These are phyloP conservation scores for Citrullus mucosospermus DNA, from an alignment of 306 rosid genomes.

Conservation along the genomic window DNA sequence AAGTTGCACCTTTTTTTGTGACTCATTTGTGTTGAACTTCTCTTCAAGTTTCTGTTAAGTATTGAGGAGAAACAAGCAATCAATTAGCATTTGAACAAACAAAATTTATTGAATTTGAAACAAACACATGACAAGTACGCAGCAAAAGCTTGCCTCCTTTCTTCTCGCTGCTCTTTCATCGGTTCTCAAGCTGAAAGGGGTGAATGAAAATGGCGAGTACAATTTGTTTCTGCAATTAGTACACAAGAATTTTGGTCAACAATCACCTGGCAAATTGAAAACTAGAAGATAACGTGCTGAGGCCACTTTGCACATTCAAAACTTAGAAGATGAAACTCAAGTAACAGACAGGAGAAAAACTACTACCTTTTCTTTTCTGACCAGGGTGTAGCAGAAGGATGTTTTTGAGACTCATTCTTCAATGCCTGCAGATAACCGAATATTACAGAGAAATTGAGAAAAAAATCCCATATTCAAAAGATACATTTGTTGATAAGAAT, in stretches of 20 bases:
- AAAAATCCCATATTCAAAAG: neutral
- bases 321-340: neutral
- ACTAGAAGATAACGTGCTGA: constrained; percentile 1
- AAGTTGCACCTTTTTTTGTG: constrained; percentile 39
- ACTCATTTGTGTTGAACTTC: constrained; percentile 71
- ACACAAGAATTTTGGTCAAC: constrained; percentile 35
- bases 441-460: neutral
- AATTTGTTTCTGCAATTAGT: constrained; percentile 63
- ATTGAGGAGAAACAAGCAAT: neutral
- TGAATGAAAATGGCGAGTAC: constrained; percentile 57
- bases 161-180: constrained; percentile 89
- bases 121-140: constrained; percentile 2
- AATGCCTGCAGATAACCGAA: constrained; percentile 27
- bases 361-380: constrained; percentile 64
- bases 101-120: neutral
- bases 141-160: constrained; percentile 51
- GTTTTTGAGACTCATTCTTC: constrained; percentile 33
- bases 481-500: neutral
- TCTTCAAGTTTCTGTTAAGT: constrained; percentile 71
- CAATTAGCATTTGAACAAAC: neutral
- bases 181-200: constrained; percentile 76
- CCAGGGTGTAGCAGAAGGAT: constrained; percentile 54
- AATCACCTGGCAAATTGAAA: constrained; percentile 3
- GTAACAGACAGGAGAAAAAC: neutral
- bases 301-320: constrained; percentile 2